A percentile compares a stretch with the other conserved stretches of the same genome.
Conservation (phyloP, 2,329 filamentous ascomycete genomes). For the Teratosphaeria gauchensis region DNA sequence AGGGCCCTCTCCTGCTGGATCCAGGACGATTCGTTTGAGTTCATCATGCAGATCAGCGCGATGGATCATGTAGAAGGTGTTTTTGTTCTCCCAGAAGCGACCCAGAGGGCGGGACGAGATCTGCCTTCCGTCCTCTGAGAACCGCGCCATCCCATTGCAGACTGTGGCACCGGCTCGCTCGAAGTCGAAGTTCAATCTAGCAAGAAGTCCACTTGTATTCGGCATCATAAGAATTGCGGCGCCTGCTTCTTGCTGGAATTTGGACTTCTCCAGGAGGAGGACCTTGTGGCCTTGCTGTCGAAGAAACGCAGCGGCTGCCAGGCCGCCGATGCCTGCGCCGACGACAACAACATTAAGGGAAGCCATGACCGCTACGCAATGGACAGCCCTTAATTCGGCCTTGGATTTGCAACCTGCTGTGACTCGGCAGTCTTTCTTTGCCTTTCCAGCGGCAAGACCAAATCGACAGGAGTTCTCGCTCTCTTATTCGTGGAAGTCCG, state of each 20-base stretch:
- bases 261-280: conserved; percentile 6
- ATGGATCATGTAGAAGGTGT: conserved; percentile 13
- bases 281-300: neutral
- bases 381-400: neutral
- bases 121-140: neutral
- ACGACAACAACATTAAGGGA: neutral
- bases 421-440: neutral
- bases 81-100: neutral
- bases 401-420: neutral
- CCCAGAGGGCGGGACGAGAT: neutral
- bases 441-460: neutral
- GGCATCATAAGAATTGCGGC: conserved; percentile 21
- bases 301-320: neutral
- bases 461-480: no score
- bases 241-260: conserved; percentile 19
- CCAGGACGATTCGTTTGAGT: conserved; percentile 16
- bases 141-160: neutral
- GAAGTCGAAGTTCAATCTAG: conserved; percentile 6
- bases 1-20: conserved; percentile 13
- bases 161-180: neutral
- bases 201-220: conserved; percentile 14
- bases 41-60: conserved; percentile 22
- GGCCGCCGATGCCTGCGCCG: neutral
- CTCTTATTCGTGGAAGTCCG: no score
- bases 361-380: neutral